A percentile compares a stretch with the other conserved stretches of the same genome.
Evolutionary conservation across 177 flowering plant species (phyloP).

Genomic region (Telopea speciosissima): DNA sequence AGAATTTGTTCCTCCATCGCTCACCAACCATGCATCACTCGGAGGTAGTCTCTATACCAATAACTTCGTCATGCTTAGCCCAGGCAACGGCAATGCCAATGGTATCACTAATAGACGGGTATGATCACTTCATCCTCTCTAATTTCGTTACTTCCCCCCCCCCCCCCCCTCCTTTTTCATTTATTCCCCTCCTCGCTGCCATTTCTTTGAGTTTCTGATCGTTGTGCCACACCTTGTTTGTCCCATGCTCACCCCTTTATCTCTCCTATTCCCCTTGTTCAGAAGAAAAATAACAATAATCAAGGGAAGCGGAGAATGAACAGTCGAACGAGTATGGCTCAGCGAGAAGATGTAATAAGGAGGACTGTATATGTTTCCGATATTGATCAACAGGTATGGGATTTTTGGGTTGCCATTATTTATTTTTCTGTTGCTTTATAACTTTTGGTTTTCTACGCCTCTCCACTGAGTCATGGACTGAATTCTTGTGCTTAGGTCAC

Average conservation of each 20-base stretch:
- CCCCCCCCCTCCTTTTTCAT: too few relatives aligned
- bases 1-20: slow-evolving; percentile 70
- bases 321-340: slow-evolving; percentile 70
- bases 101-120: slow-evolving; percentile 39
- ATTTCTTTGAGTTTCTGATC: not conserved
- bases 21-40: slow-evolving; percentile 16
- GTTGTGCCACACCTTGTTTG: not conserved
- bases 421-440: not conserved
- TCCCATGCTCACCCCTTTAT: not conserved
- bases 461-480: not conserved
- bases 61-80: slow-evolving; percentile 14
- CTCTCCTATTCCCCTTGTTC: slow-evolving; percentile 7
- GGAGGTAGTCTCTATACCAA: slow-evolving; percentile 23
- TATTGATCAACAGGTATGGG: slow-evolving; percentile 79
- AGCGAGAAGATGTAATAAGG: slow-evolving; percentile 74
- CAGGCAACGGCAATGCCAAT: slow-evolving; percentile 27
- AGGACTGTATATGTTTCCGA: slow-evolving; percentile 96
- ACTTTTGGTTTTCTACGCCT: not conserved
- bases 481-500: slow-evolving; percentile 38
- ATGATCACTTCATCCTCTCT: slow-evolving; percentile 5
- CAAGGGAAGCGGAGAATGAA: slow-evolving; percentile 72
- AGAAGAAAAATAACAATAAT: slow-evolving; percentile 59
- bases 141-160: not conserved
- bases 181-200: not conserved
- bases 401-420: not conserved